Evolutionary conservation across 352 stramenopile genomes (phyloP).

Genomic region (Phytopythium montanum): DNA sequence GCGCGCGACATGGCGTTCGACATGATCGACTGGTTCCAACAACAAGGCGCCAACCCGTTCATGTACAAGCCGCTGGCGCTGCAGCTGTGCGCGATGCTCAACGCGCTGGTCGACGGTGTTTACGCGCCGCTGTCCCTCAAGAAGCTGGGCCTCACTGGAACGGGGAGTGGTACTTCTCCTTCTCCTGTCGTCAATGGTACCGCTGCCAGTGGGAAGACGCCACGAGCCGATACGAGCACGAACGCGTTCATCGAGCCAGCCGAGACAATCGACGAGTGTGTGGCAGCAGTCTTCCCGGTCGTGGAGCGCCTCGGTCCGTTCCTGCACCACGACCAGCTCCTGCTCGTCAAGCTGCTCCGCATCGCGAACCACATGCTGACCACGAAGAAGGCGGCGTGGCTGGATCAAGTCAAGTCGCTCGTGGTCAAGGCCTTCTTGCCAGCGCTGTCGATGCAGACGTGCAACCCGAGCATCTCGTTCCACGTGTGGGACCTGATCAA

Average conservation of each 20-base stretch:
- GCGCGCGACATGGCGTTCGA: conserved; percentile 59
- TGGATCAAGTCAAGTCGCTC: conserved; percentile 42
- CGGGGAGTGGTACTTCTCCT: background rate
- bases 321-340: conserved; percentile 61
- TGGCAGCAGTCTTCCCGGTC: conserved; percentile 49
- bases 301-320: conserved; percentile 63
- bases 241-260: conserved; percentile 1
- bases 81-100: conserved; percentile 68
- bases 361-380: conserved; percentile 55
- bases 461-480: conserved; percentile 71
- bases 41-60: conserved; percentile 60
- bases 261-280: conserved; percentile 31
- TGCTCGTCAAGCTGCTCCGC: conserved; percentile 73
- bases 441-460: conserved; percentile 66
- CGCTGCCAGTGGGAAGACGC: background rate
- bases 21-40: conserved; percentile 79
- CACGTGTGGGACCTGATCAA: conserved; percentile 86
- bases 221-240: background rate
- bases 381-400: conserved; percentile 12
- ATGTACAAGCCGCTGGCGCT: conserved; percentile 53
- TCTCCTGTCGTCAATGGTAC: background rate
- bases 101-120: conserved; percentile 49
- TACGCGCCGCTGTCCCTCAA: conserved; percentile 57
- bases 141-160: conserved; percentile 35
- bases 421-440: conserved; percentile 70